Evolutionary conservation across 2,329 filamentous ascomycete species (phyloP).

Genomic region (Colletotrichum sidae): DNA sequence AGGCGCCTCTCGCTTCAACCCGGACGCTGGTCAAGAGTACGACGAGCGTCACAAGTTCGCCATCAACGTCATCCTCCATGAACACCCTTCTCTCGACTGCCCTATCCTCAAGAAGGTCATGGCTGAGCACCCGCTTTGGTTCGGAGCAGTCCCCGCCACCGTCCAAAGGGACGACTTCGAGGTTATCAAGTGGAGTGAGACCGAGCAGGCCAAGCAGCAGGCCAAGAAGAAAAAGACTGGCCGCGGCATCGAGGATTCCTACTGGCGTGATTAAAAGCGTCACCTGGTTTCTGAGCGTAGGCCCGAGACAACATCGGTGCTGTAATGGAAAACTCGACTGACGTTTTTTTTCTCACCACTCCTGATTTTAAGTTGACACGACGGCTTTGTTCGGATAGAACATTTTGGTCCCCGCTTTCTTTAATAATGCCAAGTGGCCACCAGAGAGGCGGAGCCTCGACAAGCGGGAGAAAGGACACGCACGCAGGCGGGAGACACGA

Average conservation of each 20-base stretch:
- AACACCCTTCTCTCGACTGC: slow-evolving; percentile 20
- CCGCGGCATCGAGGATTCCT: background rate
- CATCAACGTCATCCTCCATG: slow-evolving; percentile 19
- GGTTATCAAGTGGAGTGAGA: slow-evolving; percentile 1
- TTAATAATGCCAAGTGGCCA: background rate
- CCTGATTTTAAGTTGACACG: too few relatives aligned
- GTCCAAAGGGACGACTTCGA: slow-evolving; percentile 3
- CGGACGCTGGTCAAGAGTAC: too few relatives aligned
- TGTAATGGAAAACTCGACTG: too few relatives aligned
- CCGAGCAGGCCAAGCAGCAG: too few relatives aligned
- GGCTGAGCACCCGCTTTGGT: slow-evolving; percentile 16
- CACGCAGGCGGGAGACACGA: background rate
- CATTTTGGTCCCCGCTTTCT: background rate
- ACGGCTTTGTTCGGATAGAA: too few relatives aligned
- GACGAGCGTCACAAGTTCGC: slow-evolving; percentile 14
- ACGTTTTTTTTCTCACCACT: too few relatives aligned
- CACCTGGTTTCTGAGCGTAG: too few relatives aligned
- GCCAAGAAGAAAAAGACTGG: background rate
- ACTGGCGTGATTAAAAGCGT: too few relatives aligned
- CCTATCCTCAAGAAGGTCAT: slow-evolving; percentile 14
- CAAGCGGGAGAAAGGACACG: background rate
- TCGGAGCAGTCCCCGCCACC: slow-evolving; percentile 26
- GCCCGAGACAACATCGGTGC: too few relatives aligned
- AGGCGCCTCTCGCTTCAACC: background rate
- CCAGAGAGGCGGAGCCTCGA: background rate